Conservation (phyloP, 179 eudicot genomes). For the Sideroxylon spinosum region DNA sequence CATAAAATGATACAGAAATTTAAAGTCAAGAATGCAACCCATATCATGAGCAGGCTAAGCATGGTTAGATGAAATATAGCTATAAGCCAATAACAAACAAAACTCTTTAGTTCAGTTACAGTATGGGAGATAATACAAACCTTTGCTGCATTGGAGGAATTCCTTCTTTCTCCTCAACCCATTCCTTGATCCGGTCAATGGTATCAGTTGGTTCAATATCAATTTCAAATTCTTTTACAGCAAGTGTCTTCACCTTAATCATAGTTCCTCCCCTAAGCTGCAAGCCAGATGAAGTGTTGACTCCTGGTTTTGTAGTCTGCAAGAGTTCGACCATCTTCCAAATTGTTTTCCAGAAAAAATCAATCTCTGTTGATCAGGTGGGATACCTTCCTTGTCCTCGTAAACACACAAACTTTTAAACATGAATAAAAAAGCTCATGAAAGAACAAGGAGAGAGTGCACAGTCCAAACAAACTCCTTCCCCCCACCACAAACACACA, state of each 20-base stretch:
- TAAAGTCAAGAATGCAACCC: not conserved
- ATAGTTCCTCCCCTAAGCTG: constrained; percentile 35
- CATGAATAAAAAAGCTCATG: not conserved
- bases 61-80: not conserved
- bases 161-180: constrained; percentile 44
- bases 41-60: not conserved
- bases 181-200: constrained; percentile 37
- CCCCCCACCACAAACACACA: not conserved
- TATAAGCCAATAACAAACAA: too few relatives aligned
- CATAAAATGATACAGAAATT: not conserved
- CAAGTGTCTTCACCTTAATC: constrained; percentile 37
- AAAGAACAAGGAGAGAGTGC: too few relatives aligned
- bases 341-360: constrained; percentile 35
- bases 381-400: constrained; percentile 37
- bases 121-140: constrained; percentile 1
- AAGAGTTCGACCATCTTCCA: constrained; percentile 40
- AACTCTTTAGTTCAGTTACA: not conserved
- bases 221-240: constrained; percentile 35
- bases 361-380: constrained; percentile 34
- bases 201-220: constrained; percentile 42
- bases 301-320: constrained; percentile 35
- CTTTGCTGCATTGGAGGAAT: constrained; percentile 42
- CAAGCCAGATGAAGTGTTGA: constrained; percentile 33
- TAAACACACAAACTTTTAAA: not conserved
- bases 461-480: not conserved